A percentile compares a stretch with the other conserved stretches of the same genome.
Evolutionary conservation across 208 protist genomes (phyloP).

Genomic region (Trypanosoma melophagium): DNA sequence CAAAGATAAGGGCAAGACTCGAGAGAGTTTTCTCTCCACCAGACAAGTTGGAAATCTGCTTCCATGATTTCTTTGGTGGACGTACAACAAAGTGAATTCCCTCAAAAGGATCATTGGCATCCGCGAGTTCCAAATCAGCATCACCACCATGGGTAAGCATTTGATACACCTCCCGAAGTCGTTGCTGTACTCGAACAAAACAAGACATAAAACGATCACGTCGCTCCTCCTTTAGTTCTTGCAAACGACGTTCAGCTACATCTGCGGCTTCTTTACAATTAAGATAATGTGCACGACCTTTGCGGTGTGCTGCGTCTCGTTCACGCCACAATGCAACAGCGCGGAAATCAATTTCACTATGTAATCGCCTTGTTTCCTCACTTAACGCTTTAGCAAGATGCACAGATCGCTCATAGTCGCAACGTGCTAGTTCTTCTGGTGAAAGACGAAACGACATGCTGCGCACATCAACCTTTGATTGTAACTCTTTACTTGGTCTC

Average conservation of each 20-base stretch:
- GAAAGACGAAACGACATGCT: slow-evolving; percentile 64
- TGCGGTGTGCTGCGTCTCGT: slow-evolving; percentile 83
- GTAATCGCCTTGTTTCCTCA: slow-evolving; percentile 81
- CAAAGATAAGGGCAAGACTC: slow-evolving; percentile 99
- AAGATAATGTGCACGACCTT: slow-evolving; percentile 62
- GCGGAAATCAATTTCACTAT: slow-evolving; percentile 93
- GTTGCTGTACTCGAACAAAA: slow-evolving; percentile 96
- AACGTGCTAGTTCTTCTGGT: slow-evolving; percentile 67
- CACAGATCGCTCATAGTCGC: slow-evolving; percentile 84
- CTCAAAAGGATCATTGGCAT: slow-evolving; percentile 99
- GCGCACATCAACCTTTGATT: slow-evolving; percentile 35
- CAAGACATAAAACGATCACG: slow-evolving; percentile 97
- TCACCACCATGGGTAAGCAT: slow-evolving; percentile 99
- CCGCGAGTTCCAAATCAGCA: slow-evolving; percentile 99
- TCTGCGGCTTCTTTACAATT: slow-evolving; percentile 69
- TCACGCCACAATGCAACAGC: slow-evolving; percentile 94
- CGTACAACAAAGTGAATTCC: slow-evolving; percentile 97
- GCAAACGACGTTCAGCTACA: slow-evolving; percentile 55
- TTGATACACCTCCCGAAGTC: slow-evolving; percentile 99
- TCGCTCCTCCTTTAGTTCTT: slow-evolving; percentile 77
- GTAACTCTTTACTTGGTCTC: background rate
- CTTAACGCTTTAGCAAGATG: slow-evolving; percentile 87
- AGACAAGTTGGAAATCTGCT: slow-evolving; percentile 99
- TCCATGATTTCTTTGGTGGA: slow-evolving; percentile 99
- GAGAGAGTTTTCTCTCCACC: slow-evolving; percentile 99